phyloP scores from a whole-genome alignment of 2,329 filamentous ascomycete genomes.

The Balansia obtecta region DNA sequence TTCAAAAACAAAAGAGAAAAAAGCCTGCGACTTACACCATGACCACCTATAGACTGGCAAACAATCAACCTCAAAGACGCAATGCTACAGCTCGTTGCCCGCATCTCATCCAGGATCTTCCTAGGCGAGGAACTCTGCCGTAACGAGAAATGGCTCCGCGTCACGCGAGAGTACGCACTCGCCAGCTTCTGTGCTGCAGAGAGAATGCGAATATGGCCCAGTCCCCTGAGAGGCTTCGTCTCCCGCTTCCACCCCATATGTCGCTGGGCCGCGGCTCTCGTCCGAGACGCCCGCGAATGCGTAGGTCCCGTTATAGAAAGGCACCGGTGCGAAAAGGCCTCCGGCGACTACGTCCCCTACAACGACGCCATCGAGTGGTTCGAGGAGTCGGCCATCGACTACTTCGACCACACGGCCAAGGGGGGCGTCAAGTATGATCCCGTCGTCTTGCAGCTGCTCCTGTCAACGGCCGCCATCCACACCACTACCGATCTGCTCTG shows the following conservation, averaged over 20 bases:
- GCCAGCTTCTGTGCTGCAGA: constrained; percentile 16
- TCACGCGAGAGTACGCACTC: constrained; percentile 29
- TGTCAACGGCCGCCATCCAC: constrained; percentile 38
- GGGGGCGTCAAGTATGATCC: constrained; percentile 5
- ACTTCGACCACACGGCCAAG: constrained; percentile 33
- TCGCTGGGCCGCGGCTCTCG: constrained; percentile 1
- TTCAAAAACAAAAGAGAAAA: neutral
- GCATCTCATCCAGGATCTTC: constrained; percentile 21
- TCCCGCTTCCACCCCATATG: neutral
- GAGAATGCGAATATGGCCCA: constrained; percentile 27
- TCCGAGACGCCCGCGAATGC: neutral
- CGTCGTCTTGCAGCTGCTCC: constrained; percentile 9
- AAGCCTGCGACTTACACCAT: too few relatives aligned
- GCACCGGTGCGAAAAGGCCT: neutral
- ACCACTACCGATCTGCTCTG: constrained; percentile 28
- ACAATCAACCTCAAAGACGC: neutral
- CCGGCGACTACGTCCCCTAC: constrained; percentile 16
- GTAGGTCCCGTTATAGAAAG: neutral
- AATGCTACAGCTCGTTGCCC: neutral
- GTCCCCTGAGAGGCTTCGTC: constrained; percentile 31
- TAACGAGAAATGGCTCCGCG: constrained; percentile 31
- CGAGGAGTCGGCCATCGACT: constrained; percentile 35
- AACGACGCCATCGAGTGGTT: constrained; percentile 42
- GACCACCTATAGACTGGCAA: constrained; percentile 1
- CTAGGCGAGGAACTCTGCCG: constrained; percentile 26